Evolutionary conservation across 2,329 filamentous ascomycete genomes (phyloP), one percentile per base, ranked within the genome.

Genomic region (Basipetospora chlamydospora): DNA sequence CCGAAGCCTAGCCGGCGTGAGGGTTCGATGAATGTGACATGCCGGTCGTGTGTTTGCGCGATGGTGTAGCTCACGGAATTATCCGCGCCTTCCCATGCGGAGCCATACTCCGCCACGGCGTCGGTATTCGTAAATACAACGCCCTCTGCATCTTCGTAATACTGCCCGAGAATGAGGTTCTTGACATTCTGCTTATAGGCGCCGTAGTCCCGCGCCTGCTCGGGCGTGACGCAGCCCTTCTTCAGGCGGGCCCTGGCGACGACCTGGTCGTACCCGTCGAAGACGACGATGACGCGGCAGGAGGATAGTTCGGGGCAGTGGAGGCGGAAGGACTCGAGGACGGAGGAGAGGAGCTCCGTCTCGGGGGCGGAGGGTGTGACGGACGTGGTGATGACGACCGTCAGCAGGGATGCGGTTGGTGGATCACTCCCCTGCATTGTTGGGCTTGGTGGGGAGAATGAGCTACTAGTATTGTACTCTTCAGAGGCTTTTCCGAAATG

Each of bases 321-420:
- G 0, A 32, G 31, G 12, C 51, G 50, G 42, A 70, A 69, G 0
- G 66, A 68, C 3, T 49, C 43, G 2, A 71, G 35, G 2, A 71
- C 59, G 0, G 60, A 47, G 0, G 56, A 57, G n/a, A 72, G 43
- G 1, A 73, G 59, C 12, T 70, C 67, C 0, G 66, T 66, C 0
- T 64, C 63, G 0, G 68, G 68, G 0, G 64, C 60, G 1, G 67
- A 72, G 0, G 68, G 68, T 0, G 67, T 72, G 1, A 67, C 60
- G 3, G 68, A 72, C 0, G 67, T 72, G 1, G 68, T 71, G 43
- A 73, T 59, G 33, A 72, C 59, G 13, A 56, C 45, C 1, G 54
- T 57, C 16, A 50, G 18, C 28, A 33, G 17, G 7, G 28, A 26
- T 8, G 26, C n/a, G 13, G 28, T 30, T 11, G 35, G 21, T 20